A percentile compares a stretch with the other conserved stretches of the same genome.
Conservation (phyloP, 208 protist species). For the Endotrypanum monterogeii region DNA sequence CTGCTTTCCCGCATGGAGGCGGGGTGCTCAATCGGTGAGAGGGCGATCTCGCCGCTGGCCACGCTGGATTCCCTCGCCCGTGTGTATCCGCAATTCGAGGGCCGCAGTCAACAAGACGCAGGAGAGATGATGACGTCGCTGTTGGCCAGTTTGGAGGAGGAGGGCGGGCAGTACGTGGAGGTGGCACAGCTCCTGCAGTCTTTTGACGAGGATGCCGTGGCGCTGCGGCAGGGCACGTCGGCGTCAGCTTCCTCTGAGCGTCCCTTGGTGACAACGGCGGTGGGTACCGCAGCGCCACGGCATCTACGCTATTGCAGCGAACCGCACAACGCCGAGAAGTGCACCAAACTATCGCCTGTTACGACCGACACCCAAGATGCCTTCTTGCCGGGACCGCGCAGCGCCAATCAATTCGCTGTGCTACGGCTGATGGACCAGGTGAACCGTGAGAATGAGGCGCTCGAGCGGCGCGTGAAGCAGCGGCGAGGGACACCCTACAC, state of each 20-base stretch:
- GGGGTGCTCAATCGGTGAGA: slow-evolving; percentile 11
- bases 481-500: slow-evolving; percentile 36
- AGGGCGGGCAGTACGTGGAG: slow-evolving; percentile 53
- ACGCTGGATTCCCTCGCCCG: slow-evolving; percentile 58
- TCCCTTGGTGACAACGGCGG: background rate
- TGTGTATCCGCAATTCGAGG: slow-evolving; percentile 79
- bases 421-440: slow-evolving; percentile 67
- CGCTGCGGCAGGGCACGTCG: background rate
- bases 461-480: slow-evolving; percentile 46
- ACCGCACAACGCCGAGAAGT: slow-evolving; percentile 13
- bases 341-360: slow-evolving; percentile 2
- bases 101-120: slow-evolving; percentile 87
- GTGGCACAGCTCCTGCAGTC: slow-evolving; percentile 50
- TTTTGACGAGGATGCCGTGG: slow-evolving; percentile 39
- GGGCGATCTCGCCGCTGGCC: slow-evolving; percentile 47
- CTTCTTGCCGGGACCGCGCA: slow-evolving; percentile 23
- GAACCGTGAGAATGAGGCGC: slow-evolving; percentile 66
- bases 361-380: background rate
- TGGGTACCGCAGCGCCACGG: background rate
- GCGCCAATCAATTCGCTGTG: slow-evolving; percentile 36
- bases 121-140: slow-evolving; percentile 81
- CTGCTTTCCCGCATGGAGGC: slow-evolving; percentile 72
- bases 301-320: background rate
- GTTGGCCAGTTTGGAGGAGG: slow-evolving; percentile 74
- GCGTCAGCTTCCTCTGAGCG: background rate